Percentiles rank a stretch among this genome's conserved stretches.
Conservation (phyloP, 345 rosid genomes). For the Arabidopsis suecica region DNA sequence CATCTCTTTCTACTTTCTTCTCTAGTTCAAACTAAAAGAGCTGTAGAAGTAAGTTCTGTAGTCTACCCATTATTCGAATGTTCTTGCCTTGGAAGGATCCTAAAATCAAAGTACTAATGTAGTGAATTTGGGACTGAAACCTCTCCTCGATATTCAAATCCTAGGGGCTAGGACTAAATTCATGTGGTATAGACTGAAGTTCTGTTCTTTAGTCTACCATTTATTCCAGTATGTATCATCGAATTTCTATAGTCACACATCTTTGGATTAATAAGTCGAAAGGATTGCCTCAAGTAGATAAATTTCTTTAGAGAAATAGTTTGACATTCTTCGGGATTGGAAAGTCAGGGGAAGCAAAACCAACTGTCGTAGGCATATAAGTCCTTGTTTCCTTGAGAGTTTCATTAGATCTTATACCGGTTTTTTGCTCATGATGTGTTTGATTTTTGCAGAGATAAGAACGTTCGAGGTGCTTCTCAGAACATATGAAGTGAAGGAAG, state of each 20-base stretch:
- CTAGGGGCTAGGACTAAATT: neutral
- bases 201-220: conserved; percentile 6
- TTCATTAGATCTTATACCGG: neutral
- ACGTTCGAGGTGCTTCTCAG: conserved; percentile 89
- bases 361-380: neutral
- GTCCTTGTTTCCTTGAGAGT: neutral
- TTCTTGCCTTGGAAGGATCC: neutral
- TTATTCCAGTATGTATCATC: neutral
- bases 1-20: conserved; percentile 1
- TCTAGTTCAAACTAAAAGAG: neutral
- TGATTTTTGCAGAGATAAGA: conserved; percentile 66
- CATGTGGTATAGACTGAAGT: neutral
- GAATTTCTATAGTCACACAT: neutral
- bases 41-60: neutral
- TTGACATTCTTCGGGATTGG: neutral
- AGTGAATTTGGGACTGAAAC: conserved; percentile 5
- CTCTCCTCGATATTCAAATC: neutral
- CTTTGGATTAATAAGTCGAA: neutral
- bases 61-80: neutral
- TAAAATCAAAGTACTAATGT: neutral
- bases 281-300: neutral
- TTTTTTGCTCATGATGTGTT: neutral
- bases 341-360: neutral
- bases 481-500: conserved; percentile 79
- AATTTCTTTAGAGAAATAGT: neutral